Conservation (phyloP, 2,329 filamentous ascomycete genomes). For the Colletotrichum sublineola region DNA sequence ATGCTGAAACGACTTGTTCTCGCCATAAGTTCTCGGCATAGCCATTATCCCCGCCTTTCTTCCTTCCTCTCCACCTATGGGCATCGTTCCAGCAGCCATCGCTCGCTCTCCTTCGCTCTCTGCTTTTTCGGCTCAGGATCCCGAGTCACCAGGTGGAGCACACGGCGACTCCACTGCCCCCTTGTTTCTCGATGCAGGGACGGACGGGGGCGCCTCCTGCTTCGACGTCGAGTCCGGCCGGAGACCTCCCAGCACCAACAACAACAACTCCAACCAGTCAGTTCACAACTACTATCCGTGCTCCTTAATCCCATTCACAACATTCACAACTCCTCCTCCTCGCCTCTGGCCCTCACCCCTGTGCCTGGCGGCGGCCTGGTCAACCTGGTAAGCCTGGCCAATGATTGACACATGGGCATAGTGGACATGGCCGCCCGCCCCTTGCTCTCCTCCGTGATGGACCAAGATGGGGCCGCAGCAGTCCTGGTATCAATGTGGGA, state of each 20-base stretch:
- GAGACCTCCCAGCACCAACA: neutral
- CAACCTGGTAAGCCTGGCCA: constrained; percentile 1
- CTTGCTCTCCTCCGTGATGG: constrained; percentile 22
- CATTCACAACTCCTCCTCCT: too few species aligned
- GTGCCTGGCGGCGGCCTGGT: constrained; percentile 6
- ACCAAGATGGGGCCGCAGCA: constrained; percentile 28
- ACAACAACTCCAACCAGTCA: neutral
- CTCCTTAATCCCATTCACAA: too few species aligned
- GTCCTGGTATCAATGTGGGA: constrained; percentile 30
- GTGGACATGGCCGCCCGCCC: constrained; percentile 9
- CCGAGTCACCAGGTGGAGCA: constrained; percentile 8
- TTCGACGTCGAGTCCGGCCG: constrained; percentile 26
- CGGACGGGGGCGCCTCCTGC: constrained; percentile 34
- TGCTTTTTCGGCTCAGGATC: constrained; percentile 22
- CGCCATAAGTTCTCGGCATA: constrained; percentile 30
- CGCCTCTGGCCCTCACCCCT: neutral
- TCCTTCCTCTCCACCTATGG: constrained; percentile 30
- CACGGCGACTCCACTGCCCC: constrained; percentile 19
- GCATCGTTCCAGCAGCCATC: constrained; percentile 35
- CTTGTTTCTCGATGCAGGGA: constrained; percentile 12
- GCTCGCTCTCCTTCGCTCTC: constrained; percentile 19
- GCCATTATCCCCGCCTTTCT: constrained; percentile 36
- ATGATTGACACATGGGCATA: constrained; percentile 37
- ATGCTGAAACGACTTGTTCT: constrained; percentile 41
- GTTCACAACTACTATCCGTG: neutral